A percentile compares a stretch with the other conserved stretches of the same genome.
These are phyloP conservation scores for Candida mesenterica DNA, from an alignment of 1,139 yeast species.

Conservation along the genomic window DNA sequence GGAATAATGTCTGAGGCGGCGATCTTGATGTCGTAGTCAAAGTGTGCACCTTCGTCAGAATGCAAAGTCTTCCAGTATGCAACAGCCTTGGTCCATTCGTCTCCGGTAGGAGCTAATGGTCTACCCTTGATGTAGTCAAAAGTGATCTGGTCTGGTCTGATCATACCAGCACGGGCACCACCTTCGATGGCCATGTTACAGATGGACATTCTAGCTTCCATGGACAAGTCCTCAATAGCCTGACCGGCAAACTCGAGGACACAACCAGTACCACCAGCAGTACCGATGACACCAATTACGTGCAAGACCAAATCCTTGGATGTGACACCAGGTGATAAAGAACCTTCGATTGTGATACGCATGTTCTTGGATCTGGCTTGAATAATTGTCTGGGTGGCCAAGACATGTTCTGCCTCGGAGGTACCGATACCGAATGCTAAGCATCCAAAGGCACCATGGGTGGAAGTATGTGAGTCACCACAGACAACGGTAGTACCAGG, in stretches of 20 bases:
- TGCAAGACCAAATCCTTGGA: conserved; percentile 93
- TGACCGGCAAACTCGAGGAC: conserved; percentile 97
- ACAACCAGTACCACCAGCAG: conserved; percentile 98
- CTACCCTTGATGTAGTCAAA: conserved; percentile 87
- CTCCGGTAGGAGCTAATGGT: conserved; percentile 92
- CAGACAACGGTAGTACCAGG: conserved; percentile 99
- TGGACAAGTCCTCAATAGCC: conserved; percentile 82
- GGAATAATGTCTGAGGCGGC: conserved; percentile 86
- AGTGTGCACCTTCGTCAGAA: conserved; percentile 85
- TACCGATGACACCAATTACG: conserved; percentile 94
- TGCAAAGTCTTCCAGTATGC: conserved; percentile 85
- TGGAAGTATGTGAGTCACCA: conserved; percentile 97
- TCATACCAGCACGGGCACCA: conserved; percentile 99
- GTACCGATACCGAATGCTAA: conserved; percentile 98
- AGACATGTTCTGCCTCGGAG: conserved; percentile 96
- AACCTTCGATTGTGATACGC: conserved; percentile 85
- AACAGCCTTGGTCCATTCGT: conserved; percentile 92
- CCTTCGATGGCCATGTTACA: conserved; percentile 99
- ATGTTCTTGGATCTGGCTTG: conserved; percentile 95
- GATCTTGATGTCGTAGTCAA: conserved; percentile 80
- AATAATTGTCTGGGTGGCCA: conserved; percentile 94
- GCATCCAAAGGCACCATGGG: conserved; percentile 99
- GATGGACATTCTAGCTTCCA: conserved; percentile 99
- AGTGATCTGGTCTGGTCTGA: conserved; percentile 88
- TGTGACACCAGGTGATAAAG: conserved; percentile 81